Base-by-base conservation (phyloP, 2,329 filamentous ascomycete species). In the Ophiostoma sp. region DNA sequence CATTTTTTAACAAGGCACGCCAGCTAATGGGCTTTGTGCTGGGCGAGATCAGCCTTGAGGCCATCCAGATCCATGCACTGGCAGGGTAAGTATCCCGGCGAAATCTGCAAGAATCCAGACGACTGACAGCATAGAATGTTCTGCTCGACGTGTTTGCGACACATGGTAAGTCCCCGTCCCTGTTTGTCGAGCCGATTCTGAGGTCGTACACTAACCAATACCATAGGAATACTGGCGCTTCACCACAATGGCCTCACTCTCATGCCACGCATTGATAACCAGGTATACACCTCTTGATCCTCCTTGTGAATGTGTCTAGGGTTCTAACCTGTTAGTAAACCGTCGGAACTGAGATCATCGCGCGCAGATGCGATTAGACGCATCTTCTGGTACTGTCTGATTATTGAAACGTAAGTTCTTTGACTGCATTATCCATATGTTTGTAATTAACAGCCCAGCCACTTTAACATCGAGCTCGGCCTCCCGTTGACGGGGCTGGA, bases 1-100 rank as follows among this genome's bases (percentile, higher is more conserved):
- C 80, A 0, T 79, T 87, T 47, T 88, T 88, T 76, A 88, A 88
- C 71, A 86, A 88, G 75, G 86, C 85, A 16, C 80, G 86, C 66
- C 82, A 81, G 69, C 79, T 84, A n/a, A 80, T 87, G 73, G 86
- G 86, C 0, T 87, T 87, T 73, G 79, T 82, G 9, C 73, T 83
- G 67, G 82, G 82, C 1, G 81, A 85, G 38, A 84, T 81, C 73
- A 84, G 80, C 65, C 75, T 88, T 40, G 85, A 87, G 72, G 86
- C 84, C 69, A 80, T 87, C 7, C 86, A 88, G 72, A 81, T 86
- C 63, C 81, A 83, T 72, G 79, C 85, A 6, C 76, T 89, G 41
- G 80, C 84, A 69, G 84, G 84, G 83, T 85, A 75, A 74, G 80
- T 12, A 12, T 44, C 11, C 5, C 4, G 38, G 5, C 6, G 11